Evolutionary conservation across 2,329 filamentous ascomycete genomes (phyloP).

Genomic region (Parastagonospora nodorum): DNA sequence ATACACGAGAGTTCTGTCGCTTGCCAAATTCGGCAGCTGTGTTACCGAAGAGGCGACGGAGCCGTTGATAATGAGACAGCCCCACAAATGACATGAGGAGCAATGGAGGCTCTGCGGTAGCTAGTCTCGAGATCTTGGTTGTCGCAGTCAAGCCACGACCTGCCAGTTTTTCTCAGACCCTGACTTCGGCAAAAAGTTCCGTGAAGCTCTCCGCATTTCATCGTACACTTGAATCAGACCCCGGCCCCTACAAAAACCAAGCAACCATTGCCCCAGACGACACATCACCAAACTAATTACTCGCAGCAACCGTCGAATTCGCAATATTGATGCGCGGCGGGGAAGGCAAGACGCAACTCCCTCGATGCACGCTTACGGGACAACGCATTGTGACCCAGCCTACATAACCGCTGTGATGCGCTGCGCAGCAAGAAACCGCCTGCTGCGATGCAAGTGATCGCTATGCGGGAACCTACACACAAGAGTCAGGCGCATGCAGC

Average conservation of each 20-base stretch:
- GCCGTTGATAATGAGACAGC: too few species aligned
- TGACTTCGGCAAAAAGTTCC: not conserved
- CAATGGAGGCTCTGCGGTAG: too few species aligned
- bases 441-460: slow-evolving; percentile 20
- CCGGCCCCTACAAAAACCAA: not conserved
- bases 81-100: too few species aligned
- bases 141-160: not conserved
- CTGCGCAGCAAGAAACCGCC: not conserved
- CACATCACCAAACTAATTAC: too few species aligned
- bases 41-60: too few species aligned
- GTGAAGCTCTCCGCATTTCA: slow-evolving; percentile 2
- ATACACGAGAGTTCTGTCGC: too few species aligned
- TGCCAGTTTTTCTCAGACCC: not conserved
- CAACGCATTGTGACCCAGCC: slow-evolving; percentile 27
- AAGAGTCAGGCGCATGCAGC: slow-evolving; percentile 6
- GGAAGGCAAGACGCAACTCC: not conserved
- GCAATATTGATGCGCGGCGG: too few species aligned
- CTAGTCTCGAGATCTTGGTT: too few species aligned
- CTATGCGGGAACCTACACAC: not conserved
- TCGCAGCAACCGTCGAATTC: too few species aligned
- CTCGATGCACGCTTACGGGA: not conserved
- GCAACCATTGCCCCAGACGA: not conserved
- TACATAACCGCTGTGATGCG: slow-evolving; percentile 29
- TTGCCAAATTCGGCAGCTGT: too few species aligned
- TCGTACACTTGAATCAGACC: not conserved